A percentile compares a stretch with the other conserved stretches of the same genome.
Evolutionary conservation across 2,329 filamentous ascomycete genomes (phyloP).

Genomic region (Neodidymelliopsis sp.): DNA sequence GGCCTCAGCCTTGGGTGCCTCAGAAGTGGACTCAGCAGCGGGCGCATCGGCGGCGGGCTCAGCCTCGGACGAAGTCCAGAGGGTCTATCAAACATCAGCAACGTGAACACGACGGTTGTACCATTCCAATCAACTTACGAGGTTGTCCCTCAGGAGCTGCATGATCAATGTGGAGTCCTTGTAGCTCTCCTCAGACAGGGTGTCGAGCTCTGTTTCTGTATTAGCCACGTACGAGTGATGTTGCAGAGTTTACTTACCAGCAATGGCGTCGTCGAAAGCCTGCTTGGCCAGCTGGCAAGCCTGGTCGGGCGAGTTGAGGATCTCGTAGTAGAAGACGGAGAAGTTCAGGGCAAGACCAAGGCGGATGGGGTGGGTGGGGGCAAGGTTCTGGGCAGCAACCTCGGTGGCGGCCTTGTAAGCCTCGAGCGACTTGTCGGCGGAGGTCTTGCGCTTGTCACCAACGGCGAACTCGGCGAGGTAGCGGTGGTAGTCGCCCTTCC

Average conservation of each 20-base stretch:
- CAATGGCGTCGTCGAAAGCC: constrained; percentile 96
- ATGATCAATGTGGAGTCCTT: constrained; percentile 99
- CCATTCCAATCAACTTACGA: constrained; percentile 63
- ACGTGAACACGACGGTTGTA: neutral
- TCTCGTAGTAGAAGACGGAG: constrained; percentile 99
- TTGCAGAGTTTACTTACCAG: constrained; percentile 60
- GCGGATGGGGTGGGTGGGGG: constrained; percentile 91
- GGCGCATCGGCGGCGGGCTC: constrained; percentile 72
- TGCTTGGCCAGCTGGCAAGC: constrained; percentile 98
- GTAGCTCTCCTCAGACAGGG: constrained; percentile 98
- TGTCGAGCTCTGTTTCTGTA: constrained; percentile 79
- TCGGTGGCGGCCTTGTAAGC: constrained; percentile 96
- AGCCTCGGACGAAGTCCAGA: constrained; percentile 99
- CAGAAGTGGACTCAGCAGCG: constrained; percentile 63
- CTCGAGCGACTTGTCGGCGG: constrained; percentile 92
- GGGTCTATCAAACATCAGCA: constrained; percentile 68
- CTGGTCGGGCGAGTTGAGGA: constrained; percentile 97
- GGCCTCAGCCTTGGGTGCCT: constrained; percentile 54
- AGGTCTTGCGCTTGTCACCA: constrained; percentile 93
- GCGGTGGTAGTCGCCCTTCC: constrained; percentile 99
- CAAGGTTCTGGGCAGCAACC: constrained; percentile 86
- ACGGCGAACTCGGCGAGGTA: constrained; percentile 97
- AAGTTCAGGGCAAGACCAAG: constrained; percentile 93
- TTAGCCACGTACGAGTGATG: constrained; percentile 20
- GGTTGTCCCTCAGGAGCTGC: constrained; percentile 96